Evolutionary conservation across 441 rosid species (phyloP).

Genomic region (Pelargonium citronellum): DNA sequence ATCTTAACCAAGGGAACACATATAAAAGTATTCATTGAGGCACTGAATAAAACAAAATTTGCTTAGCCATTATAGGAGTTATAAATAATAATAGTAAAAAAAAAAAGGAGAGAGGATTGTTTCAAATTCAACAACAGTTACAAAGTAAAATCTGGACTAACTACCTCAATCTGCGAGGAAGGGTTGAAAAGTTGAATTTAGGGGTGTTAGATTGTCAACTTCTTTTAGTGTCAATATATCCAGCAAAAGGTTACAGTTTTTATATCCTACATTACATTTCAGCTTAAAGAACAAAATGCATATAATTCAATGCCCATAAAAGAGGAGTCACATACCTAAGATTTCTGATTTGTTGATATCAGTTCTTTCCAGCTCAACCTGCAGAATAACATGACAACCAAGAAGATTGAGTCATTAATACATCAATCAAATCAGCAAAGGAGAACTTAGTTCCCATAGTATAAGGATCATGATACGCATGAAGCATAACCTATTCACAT

Average conservation of each 20-base stretch:
- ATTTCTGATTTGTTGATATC: slow-evolving; percentile 32
- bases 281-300: not conserved
- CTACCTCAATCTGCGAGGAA: no score
- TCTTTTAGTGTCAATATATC: not conserved
- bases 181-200: no score
- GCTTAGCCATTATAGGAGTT: no score
- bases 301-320: not conserved
- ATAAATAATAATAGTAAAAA: no score
- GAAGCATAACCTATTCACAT: no score
- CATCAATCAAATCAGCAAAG: slow-evolving; percentile 6
- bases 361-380: slow-evolving; percentile 42
- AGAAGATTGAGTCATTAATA: not conserved
- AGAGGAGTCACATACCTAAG: slow-evolving; percentile 31
- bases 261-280: not conserved
- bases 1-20: no score
- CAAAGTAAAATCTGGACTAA: not conserved
- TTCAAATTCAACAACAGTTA: not conserved
- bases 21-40: not conserved
- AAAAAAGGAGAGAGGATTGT: not conserved
- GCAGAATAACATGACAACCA: slow-evolving; percentile 17
- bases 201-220: not conserved
- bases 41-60: not conserved
- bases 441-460: not conserved
- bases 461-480: not conserved
- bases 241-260: no score